Base-by-base conservation (phyloP, 805 yeast species). In the Candida glaebosa region DNA sequence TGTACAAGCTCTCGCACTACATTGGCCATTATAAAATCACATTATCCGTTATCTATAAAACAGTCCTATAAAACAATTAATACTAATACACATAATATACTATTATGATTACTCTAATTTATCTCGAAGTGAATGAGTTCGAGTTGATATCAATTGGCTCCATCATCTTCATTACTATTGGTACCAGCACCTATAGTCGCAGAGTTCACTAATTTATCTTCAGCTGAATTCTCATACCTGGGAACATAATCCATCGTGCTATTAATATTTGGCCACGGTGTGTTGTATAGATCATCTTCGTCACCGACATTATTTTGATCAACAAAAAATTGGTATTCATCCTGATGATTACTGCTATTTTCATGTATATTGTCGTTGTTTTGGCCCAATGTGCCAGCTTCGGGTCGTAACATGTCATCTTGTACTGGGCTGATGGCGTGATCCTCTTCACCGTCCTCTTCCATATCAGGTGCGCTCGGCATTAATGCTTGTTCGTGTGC, bases 401-500 rank as follows among this genome's bases (percentile, higher is more conserved):
- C 30, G 8, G 25, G 33, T 34, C 35, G 37, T 14, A 40, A 44
- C n/a, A 35, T 25, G 9, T 40, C 42, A 26, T 38, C 40, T 7
- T 52, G 54, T 14, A 53, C 31, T 4, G 61, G 60, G 40, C 60
- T 55, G 10, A 57, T 42, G 2, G 53, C 52, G 5, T 51, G 53
- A 16, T 37, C 38, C 7, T 54, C 58, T 5, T 54, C 58, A 15
- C 39, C 43, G 15, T 43, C 58, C 12, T 47, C 47, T 17, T 51
- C 59, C 6, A 56, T 46, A 24, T 54, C 56, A 18, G 73, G 73
- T 24, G 61, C 83, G 2, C 87, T 81, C 0, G 91, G 90, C 17
- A 82, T 52, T 32, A 84, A 62, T 4, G 84, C 74, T 35, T 74
- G 72, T 54, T 83, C 90, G 37, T 71, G 71, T 3, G 69, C 59